Evolutionary conservation across 192 early-diverging fungal species (phyloP), one percentile per base, ranked within the genome.

Genomic region (Coemansia sp.): DNA sequence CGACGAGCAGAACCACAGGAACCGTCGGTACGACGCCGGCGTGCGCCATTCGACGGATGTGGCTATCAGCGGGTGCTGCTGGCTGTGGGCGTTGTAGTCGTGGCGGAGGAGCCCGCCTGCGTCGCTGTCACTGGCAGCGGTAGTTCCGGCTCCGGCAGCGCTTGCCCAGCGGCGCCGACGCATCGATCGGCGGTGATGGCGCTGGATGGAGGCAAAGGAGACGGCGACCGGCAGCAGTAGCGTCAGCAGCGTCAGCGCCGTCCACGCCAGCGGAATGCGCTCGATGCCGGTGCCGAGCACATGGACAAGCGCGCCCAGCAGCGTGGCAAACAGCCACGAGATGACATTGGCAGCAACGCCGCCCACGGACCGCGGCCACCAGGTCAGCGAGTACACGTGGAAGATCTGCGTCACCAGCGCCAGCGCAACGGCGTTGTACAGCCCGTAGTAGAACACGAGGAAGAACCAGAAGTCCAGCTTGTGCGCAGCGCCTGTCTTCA

Each of bases 391-490:
- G 69, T 92, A 92, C 25, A 90, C 86, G 61, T 85, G 87, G 81
- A 92, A 92, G 25, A 92, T 85, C 77, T 92, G 90, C 46, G 89
- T 89, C 68, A 92, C 88, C 22, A 92, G 83, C 51, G 87, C 71
- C 40, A 92, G 76, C 20, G 87, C 91, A 51, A 91, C 77, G 5
- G 89, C 91, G 45, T 91, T 92, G 76, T 92, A 92, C 8, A 86
- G 58, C 16, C 91, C 91, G 75, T 88, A 92, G 81, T 91, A 92
- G 69, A 87, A 90, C 72, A 90, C 82, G 43, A 92, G 69, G 61
- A 92, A 92, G 78, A 85, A 90, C 91, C 91, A 92, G 75, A 92
- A 92, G 71, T 90, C 90, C 74, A 92, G 68, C 56, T 67, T 51
- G 67, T 66, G 66, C 25, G 74, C 69, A 0, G 71, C 65, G 57